Conservation (phyloP, 1,284 basidiomycete species). For the Rhodotorula glutinis region DNA sequence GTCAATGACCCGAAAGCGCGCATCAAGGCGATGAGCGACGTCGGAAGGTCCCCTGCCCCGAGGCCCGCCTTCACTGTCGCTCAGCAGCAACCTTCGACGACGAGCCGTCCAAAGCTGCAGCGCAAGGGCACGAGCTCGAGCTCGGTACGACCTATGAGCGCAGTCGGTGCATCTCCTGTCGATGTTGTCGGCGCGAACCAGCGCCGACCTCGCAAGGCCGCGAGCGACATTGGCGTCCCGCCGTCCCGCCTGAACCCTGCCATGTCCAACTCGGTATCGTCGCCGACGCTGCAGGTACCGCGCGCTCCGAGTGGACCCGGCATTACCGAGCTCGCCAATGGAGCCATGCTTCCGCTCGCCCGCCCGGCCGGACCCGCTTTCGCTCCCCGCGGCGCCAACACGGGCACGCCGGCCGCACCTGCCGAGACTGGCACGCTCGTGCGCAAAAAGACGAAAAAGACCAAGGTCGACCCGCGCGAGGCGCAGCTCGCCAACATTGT, state of each 20-base stretch:
- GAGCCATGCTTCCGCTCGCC: slow-evolving; percentile 1
- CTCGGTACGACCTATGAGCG: slow-evolving; percentile 9
- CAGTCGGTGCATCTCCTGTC: not conserved
- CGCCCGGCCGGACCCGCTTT: not conserved
- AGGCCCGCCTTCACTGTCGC: not conserved
- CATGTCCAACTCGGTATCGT: not conserved
- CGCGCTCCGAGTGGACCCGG: slow-evolving; percentile 10
- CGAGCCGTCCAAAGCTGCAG: slow-evolving; percentile 1
- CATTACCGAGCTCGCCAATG: slow-evolving; percentile 13
- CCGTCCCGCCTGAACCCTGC: slow-evolving; percentile 8
- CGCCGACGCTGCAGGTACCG: slow-evolving; percentile 2
- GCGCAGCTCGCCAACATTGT: not conserved
- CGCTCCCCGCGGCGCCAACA: not conserved
- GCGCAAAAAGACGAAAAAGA: slow-evolving; percentile 35
- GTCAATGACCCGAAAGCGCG: slow-evolving; percentile 39
- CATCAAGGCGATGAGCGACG: slow-evolving; percentile 32
- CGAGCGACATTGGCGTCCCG: slow-evolving; percentile 32
- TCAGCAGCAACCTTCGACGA: not conserved
- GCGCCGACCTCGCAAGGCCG: slow-evolving; percentile 29
- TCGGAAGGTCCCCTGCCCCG: slow-evolving; percentile 15
- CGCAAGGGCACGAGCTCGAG: slow-evolving; percentile 21
- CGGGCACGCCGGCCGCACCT: slow-evolving; percentile 2
- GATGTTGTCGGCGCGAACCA: slow-evolving; percentile 7
- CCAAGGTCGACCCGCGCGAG: not conserved
- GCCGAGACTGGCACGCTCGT: slow-evolving; percentile 27